Evolutionary conservation across 208 protist species (phyloP).

Genomic region (Trypanosoma rangeli): DNA sequence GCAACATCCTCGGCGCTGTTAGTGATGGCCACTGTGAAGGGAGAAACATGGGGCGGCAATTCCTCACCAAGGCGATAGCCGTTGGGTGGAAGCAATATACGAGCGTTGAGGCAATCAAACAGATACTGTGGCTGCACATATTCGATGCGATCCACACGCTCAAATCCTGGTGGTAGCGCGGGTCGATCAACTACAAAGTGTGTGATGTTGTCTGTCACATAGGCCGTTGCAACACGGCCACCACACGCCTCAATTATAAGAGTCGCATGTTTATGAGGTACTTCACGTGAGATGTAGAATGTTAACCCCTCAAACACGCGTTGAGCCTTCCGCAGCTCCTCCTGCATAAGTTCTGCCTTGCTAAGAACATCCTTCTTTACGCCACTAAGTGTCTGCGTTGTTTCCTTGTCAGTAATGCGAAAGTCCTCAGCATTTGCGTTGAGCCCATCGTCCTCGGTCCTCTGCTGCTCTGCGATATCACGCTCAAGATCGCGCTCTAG

Average conservation of each 20-base stretch:
- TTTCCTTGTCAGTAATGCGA: constrained; percentile 25
- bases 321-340: constrained; percentile 63
- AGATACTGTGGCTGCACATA: constrained; percentile 97
- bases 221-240: constrained; percentile 76
- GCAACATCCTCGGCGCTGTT: constrained; percentile 78
- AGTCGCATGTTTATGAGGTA: constrained; percentile 84
- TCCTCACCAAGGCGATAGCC: constrained; percentile 89
- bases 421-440: constrained; percentile 59
- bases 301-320: constrained; percentile 69
- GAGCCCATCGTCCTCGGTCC: constrained; percentile 58
- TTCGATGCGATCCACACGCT: constrained; percentile 61
- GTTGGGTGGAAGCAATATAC: constrained; percentile 73
- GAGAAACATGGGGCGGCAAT: constrained; percentile 91
- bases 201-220: constrained; percentile 75
- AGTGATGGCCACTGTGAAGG: constrained; percentile 89
- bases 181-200: constrained; percentile 89
- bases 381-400: constrained; percentile 32
- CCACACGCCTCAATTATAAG: constrained; percentile 90
- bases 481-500: constrained; percentile 88
- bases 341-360: constrained; percentile 44
- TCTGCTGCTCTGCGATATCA: constrained; percentile 66
- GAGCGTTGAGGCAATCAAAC: constrained; percentile 96
- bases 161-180: constrained; percentile 55
- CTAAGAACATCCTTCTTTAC: constrained; percentile 37
- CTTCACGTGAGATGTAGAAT: constrained; percentile 91